Evolutionary conservation across 768 basidiomycete genomes (phyloP).

Genomic region (Suillus placidus): DNA sequence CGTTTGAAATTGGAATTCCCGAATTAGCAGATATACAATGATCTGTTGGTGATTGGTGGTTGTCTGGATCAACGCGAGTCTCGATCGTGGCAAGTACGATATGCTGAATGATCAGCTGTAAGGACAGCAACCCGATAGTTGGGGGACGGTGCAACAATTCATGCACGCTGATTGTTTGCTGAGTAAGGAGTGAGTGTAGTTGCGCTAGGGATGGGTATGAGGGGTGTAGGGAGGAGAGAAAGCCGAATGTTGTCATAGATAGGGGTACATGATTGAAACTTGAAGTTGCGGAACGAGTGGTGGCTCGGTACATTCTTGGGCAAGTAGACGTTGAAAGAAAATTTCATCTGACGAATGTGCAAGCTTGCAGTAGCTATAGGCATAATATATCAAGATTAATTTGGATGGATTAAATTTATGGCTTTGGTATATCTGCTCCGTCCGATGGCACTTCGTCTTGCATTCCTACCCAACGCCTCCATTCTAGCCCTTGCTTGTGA

Average conservation of each 20-base stretch:
- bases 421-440: background rate
- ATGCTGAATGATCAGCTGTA: background rate
- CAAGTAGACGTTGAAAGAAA: background rate
- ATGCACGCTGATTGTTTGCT: background rate
- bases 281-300: background rate
- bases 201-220: background rate
- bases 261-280: background rate
- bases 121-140: background rate
- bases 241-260: background rate
- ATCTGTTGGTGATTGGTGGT: background rate
- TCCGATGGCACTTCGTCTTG: background rate
- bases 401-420: background rate
- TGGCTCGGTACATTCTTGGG: background rate
- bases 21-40: background rate
- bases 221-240: background rate
- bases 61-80: background rate
- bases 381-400: background rate
- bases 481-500: slow-evolving; percentile 86
- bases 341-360: background rate
- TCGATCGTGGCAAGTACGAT: background rate
- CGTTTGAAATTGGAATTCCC: background rate
- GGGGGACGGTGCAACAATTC: background rate
- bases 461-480: slow-evolving; percentile 62
- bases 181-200: background rate
- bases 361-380: background rate